These are phyloP conservation scores for Aristolochia fimbriata DNA, from an alignment of 164 flowering plant species.

Conservation along the genomic window DNA sequence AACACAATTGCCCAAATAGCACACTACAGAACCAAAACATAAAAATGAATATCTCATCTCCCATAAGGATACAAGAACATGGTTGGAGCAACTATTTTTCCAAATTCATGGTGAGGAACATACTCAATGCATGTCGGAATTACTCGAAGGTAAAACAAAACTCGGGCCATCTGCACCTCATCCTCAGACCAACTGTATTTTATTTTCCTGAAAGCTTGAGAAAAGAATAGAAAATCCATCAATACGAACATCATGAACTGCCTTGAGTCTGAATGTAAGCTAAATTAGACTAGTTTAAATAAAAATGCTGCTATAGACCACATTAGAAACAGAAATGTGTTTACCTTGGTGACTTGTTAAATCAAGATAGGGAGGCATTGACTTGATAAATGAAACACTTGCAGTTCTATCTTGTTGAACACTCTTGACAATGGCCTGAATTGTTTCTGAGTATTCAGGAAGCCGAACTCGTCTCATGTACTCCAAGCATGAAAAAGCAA, in stretches of 20 bases:
- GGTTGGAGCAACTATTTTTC: constrained; percentile 57
- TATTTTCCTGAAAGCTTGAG: constrained; percentile 11
- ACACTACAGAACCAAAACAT: constrained; percentile 7
- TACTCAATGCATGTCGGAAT: constrained; percentile 67
- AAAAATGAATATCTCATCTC: neutral
- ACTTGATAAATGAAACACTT: constrained; percentile 54
- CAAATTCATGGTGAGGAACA: constrained; percentile 40
- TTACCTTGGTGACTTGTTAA: constrained; percentile 50
- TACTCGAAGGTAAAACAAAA: constrained; percentile 77
- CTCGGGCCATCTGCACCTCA: constrained; percentile 87
- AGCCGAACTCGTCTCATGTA: constrained; percentile 76
- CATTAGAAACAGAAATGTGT: neutral
- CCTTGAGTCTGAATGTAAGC: no score
- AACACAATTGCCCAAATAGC: constrained; percentile 11
- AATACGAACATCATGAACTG: neutral
- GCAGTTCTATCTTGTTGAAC: constrained; percentile 68
- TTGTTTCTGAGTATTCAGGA: constrained; percentile 81
- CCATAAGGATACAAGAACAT: constrained; percentile 86
- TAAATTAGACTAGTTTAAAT: no score
- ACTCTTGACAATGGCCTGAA: constrained; percentile 45
- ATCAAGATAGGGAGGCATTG: constrained; percentile 68
- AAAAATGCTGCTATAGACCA: no score
- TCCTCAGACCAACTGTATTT: constrained; percentile 63
- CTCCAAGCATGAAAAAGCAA: constrained; percentile 84
- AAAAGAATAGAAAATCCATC: neutral